Base-by-base conservation (phyloP, 2,329 filamentous ascomycete genomes). In the Nemania serpens region DNA sequence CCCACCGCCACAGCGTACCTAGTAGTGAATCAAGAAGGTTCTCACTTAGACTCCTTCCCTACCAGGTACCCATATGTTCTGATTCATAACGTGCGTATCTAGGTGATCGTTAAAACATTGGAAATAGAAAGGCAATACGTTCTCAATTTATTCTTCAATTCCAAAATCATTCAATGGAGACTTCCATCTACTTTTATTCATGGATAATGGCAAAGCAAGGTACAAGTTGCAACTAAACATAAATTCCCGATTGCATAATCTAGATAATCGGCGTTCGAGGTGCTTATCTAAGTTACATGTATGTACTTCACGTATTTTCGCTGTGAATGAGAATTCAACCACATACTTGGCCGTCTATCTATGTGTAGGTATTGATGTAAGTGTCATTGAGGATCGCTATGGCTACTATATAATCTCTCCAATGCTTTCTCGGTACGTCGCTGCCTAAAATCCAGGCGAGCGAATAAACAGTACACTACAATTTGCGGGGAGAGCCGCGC, bases 371-470 rank as follows among this genome's bases (percentile, higher is more conserved):
- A 29, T 33, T 11, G 13, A n/a, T 22, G 15, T 13, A 39, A 39
- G 11, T 5, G 36, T 55, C 15, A 22, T 48, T 10, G 1, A 36
- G 34, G 45, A 22, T 15, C 34, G 22, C n/a, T n/a, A 3, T 18
- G 17, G 9, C 3, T 11, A 36, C 20, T 37, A 17, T 13, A 47
- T 47, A 34, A 52, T 51, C 18, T 25, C 13, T 17, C 34, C 9
- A 45, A 46, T 46, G 13, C 13, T 25, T 48, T 52, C 17, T 50
- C 25, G 33, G 50, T 51, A 55, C 18, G 29, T 60, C 20, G 61
- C 39, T 63, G 61, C 61, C 61, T 63, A 51, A 55, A 54, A 41
- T 39, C 18, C 47, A 43, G 10, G 18, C 41, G 10, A 17, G n/a
- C n/a, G n/a, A n/a, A n/a, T 62, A 36, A 56, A 43, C 36, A 54